phyloP scores from a whole-genome alignment of 805 yeast species.

The Candida silvatica region DNA sequence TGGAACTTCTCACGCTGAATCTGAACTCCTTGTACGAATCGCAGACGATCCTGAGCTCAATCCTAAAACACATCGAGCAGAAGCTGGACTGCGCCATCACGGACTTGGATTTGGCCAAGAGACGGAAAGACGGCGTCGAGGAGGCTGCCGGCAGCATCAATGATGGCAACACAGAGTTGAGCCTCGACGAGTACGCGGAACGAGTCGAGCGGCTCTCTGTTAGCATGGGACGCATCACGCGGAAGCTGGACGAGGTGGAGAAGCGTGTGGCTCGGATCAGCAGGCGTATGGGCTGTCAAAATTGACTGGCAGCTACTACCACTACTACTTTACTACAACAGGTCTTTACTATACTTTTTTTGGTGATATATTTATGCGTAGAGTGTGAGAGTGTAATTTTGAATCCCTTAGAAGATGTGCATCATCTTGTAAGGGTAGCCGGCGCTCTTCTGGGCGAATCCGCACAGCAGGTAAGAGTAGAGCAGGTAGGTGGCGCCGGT shows the following conservation, averaged over 20 bases:
- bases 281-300: conserved; percentile 1
- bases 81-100: conserved; percentile 18
- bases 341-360: conserved; percentile 5
- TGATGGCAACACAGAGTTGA: conserved; percentile 2
- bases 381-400: background rate
- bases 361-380: conserved; percentile 1
- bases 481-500: conserved; percentile 39
- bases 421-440: conserved; percentile 68
- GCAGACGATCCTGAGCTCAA: conserved; percentile 42
- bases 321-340: background rate
- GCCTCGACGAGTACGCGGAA: conserved; percentile 12
- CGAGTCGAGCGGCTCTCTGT: conserved; percentile 18
- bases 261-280: conserved; percentile 23
- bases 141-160: background rate
- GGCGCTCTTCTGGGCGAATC: conserved; percentile 62
- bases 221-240: conserved; percentile 15
- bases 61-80: conserved; percentile 32
- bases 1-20: conserved; percentile 41
- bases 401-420: background rate
- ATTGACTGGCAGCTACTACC: too few species aligned
- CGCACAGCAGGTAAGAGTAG: conserved; percentile 54
- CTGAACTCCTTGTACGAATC: conserved; percentile 48
- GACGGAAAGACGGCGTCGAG: background rate
- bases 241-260: conserved; percentile 29
- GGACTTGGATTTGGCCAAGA: conserved; percentile 4